Base-by-base conservation (phyloP, 768 basidiomycete genomes). In the Cystobasidium ongulense region DNA sequence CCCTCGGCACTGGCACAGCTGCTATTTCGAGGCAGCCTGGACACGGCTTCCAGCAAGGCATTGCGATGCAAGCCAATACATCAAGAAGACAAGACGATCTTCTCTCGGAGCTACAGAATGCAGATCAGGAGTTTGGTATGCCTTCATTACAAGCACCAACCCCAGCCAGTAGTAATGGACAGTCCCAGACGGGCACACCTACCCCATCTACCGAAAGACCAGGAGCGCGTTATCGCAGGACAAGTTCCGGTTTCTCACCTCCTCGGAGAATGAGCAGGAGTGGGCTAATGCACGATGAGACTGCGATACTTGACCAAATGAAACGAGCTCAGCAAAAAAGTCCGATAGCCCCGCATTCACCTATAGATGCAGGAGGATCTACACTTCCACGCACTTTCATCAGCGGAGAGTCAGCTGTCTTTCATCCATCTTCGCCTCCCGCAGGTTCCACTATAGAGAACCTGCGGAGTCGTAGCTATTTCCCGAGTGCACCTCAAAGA, bases 341-440 rank as follows among this genome's bases (percentile, higher is more conserved):
- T 59, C 2, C 57, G 13, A 27, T 2, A 15, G 25, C 33, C 25
- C 57, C 57, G 17, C 57, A 27, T 59, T 3, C 17, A 7, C 13
- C 57, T 11, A 21, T 50, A 50, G 46, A 50, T 50, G 46, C n/a
- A 50, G 46, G 46, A 21, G 46, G 15, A 50, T n/a, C 7, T 4
- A 8, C 15, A 29, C 29, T 21, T 27, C 57, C 57, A 13, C 11
- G 29, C 17, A 46, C 65, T n/a, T 29, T 17, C 3, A 5, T 67
- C 13, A 36, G 23, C 27, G 54, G 33, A 31, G 53, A 57, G 21
- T 53, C 52, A 27, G 53, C 46, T 54, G 53, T 53, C 17, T 35
- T 71, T 52, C 68, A 71, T 29, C 68, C 68, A 29, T 33, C 29
- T n/a, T 39, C 36, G 18, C 54, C 68, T n/a, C 68, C 68, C 13